Conservation (phyloP, 768 basidiomycete genomes). For the Trichaptum fuscoviolaceum region DNA sequence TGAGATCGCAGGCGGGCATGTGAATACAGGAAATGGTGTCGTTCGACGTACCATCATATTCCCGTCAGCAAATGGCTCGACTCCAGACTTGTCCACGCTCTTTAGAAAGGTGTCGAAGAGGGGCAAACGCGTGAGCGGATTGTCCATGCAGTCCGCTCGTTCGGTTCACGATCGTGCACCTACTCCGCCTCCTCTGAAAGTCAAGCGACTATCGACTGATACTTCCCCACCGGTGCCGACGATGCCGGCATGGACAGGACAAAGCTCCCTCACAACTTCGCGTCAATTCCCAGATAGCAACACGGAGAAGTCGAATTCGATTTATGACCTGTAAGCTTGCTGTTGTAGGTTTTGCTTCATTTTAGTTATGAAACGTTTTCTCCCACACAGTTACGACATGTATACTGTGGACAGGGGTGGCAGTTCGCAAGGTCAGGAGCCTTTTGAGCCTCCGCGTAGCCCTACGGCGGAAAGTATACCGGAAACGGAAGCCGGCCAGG, state of each 20-base stretch:
- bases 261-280: constrained; percentile 33
- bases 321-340: constrained; percentile 68
- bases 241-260: constrained; percentile 33
- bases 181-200: constrained; percentile 74
- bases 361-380: constrained; percentile 15
- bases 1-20: constrained; percentile 31
- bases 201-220: constrained; percentile 62
- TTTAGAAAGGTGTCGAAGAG: constrained; percentile 49
- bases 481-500: constrained; percentile 43
- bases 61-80: constrained; percentile 54
- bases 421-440: constrained; percentile 5
- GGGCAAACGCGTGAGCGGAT: constrained; percentile 52
- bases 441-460: constrained; percentile 8
- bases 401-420: constrained; percentile 56
- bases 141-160: constrained; percentile 53
- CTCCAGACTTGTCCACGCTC: constrained; percentile 49
- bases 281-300: constrained; percentile 3
- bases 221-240: constrained; percentile 66
- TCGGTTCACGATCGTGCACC: constrained; percentile 79
- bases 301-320: constrained; percentile 58
- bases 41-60: constrained; percentile 78
- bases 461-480: constrained; percentile 3
- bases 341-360: constrained; percentile 5
- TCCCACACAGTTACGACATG: constrained; percentile 64
- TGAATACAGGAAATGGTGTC: constrained; percentile 37